Percentiles rank a stretch among this genome's conserved stretches.
Conservation (phyloP, 495 filamentous ascomycete species). For the Corynascus novoguineensis region DNA sequence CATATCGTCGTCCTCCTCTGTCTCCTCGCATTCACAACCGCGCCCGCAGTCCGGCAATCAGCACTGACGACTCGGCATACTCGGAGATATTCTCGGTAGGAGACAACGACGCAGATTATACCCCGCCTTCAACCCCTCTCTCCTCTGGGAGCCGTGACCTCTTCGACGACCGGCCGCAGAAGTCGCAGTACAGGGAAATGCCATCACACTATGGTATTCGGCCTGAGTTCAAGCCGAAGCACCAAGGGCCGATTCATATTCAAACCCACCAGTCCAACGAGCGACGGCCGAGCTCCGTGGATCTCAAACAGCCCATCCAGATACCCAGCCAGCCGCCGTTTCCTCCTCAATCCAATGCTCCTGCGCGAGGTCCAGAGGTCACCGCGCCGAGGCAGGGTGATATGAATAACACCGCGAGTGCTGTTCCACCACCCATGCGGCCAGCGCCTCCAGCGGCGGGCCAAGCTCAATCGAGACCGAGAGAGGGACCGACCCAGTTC, state of each 20-base stretch:
- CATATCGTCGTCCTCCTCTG: not conserved
- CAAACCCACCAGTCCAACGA: not conserved
- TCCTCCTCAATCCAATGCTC: not conserved
- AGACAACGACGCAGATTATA: slow-evolving; percentile 1
- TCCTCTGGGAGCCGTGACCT: not conserved
- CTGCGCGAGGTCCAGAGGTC: not conserved
- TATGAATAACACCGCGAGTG: not conserved
- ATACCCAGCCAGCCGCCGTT: not conserved
- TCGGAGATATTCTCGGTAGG: slow-evolving; percentile 3
- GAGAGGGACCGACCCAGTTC: not conserved
- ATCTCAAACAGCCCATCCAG: not conserved
- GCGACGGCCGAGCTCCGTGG: not conserved
- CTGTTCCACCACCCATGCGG: not conserved
- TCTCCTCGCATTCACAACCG: not conserved
- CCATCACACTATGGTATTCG: slow-evolving; percentile 11
- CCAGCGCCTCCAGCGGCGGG: not conserved
- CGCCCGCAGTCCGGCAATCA: not conserved
- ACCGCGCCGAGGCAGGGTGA: not conserved
- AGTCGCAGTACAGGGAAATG: not conserved
- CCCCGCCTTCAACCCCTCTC: slow-evolving; percentile 2
- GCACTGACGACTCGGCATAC: slow-evolving; percentile 11
- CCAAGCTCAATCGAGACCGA: not conserved
- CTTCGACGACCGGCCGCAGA: not conserved
- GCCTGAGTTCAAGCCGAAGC: not conserved
- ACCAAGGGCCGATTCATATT: slow-evolving; percentile 2